A percentile compares a stretch with the other conserved stretches of the same genome.
Evolutionary conservation across 169 alveolate genomes (phyloP).

Genomic region (Plasmodium blacklocki): DNA sequence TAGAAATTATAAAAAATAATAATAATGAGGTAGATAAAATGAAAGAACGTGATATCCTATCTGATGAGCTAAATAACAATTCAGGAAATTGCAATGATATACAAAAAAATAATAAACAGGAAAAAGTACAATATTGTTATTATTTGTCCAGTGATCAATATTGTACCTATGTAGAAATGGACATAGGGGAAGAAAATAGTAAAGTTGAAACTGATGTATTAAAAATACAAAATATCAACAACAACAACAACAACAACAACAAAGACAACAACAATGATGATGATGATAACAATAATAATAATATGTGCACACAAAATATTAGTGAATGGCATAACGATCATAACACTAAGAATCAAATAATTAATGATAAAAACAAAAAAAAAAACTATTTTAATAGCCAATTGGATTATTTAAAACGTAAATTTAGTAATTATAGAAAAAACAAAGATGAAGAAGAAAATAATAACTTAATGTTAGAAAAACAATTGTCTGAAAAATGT

Average conservation of each 20-base stretch:
- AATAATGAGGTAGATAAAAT: background rate
- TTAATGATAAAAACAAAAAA: background rate
- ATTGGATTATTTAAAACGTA: slow-evolving; percentile 5
- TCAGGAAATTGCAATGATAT: background rate
- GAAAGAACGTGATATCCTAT: background rate
- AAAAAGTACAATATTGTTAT: slow-evolving; percentile 1
- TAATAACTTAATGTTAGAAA: background rate
- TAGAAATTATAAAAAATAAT: background rate
- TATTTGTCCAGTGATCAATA: background rate
- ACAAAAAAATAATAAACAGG: background rate
- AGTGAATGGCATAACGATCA: background rate
- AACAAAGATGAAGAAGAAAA: slow-evolving; percentile 10
- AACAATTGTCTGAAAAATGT: background rate
- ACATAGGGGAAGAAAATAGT: background rate
- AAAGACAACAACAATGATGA: background rate
- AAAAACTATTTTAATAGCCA: slow-evolving; percentile 40
- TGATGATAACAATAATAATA: background rate
- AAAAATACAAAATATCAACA: background rate
- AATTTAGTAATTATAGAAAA: slow-evolving; percentile 13
- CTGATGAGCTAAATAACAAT: too few species aligned
- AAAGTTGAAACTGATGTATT: background rate
- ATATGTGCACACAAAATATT: background rate
- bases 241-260: background rate
- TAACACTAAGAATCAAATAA: background rate
- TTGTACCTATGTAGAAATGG: background rate